Evolutionary conservation across 768 basidiomycete species (phyloP).

Genomic region (Brasilioporus rufonigricans): DNA sequence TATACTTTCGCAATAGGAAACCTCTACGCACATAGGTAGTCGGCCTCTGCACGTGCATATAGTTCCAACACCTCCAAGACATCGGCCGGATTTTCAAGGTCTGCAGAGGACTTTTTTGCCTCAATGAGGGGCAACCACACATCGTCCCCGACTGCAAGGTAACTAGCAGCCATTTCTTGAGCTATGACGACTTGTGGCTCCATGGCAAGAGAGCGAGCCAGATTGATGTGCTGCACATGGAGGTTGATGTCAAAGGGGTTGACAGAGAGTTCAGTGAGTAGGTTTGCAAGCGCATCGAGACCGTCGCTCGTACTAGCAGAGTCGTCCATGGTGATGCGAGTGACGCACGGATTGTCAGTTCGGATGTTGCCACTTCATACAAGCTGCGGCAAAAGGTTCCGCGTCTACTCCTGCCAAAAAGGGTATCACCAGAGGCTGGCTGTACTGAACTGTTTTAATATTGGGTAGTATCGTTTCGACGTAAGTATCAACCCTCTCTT

Average conservation of each 20-base stretch:
- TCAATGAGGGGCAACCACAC: conserved; percentile 74
- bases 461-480: too few relatives aligned
- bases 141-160: conserved; percentile 63
- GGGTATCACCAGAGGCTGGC: background rate
- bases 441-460: too few relatives aligned
- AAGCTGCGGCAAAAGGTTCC: background rate
- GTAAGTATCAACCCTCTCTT: too few relatives aligned
- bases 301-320: conserved; percentile 35
- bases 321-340: conserved; percentile 50
- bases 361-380: too few relatives aligned
- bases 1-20: conserved; percentile 5
- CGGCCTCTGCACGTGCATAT: conserved; percentile 65
- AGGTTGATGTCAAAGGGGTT: conserved; percentile 60
- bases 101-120: conserved; percentile 45
- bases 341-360: too few relatives aligned
- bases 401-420: conserved; percentile 9
- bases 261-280: conserved; percentile 56
- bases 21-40: conserved; percentile 71
- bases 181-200: conserved; percentile 59
- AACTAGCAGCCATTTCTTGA: conserved; percentile 62
- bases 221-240: conserved; percentile 65
- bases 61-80: conserved; percentile 55
- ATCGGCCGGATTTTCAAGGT: conserved; percentile 52
- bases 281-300: conserved; percentile 60
- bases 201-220: conserved; percentile 56